Base-by-base conservation (phyloP, 495 filamentous ascomycete genomes). In the Penicillium chermesinum region DNA sequence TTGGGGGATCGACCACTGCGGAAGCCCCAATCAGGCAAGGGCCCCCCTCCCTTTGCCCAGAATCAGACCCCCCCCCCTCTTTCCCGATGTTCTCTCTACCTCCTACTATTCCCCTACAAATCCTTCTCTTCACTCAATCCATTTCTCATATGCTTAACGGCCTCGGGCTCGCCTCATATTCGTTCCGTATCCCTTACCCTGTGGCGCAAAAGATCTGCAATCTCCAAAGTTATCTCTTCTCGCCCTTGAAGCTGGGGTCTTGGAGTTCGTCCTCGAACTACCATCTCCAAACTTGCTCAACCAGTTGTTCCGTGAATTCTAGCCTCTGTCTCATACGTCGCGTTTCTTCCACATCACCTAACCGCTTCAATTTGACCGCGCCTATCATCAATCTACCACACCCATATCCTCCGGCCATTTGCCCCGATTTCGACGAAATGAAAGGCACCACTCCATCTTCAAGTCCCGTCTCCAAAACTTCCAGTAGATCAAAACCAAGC, bases 371-470 rank as follows among this genome's bases (percentile, higher is more conserved):
- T 14, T 0, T 7, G 8, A 21, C 8, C 7, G 14, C 32, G 17
- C 30, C 30, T 34, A 10, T 3, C 13, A 8, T 17, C 4, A 5
- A 13, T 3, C 19, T 12, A 13, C 19, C 21, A 19, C 27, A 10
- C 33, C 14, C 14, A 7, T 1, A 7, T 33, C 10, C 14, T 36
- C 15, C 17, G 30, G 14, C 10, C 2, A 8, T 7, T 35, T 44
- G 7, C 21, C 19, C 32, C 7, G 17, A 17, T 6, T n/a, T 19
- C 10, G 30, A 21, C 42, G 7, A 50, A 14, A 71, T 71, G 67
- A 67, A 66, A 41, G 50, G 52, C 1, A 62, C 57, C 16, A 71
- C 70, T 7, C 69, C 70, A 13, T 72, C 70, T 15, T 65, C 69
- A 21, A 71, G 65, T 40, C 66, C 64, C 41, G 59, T 53, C 13